Base-by-base conservation (phyloP, 2,329 filamentous ascomycete species). In the Nigrospora sphaerica region DNA sequence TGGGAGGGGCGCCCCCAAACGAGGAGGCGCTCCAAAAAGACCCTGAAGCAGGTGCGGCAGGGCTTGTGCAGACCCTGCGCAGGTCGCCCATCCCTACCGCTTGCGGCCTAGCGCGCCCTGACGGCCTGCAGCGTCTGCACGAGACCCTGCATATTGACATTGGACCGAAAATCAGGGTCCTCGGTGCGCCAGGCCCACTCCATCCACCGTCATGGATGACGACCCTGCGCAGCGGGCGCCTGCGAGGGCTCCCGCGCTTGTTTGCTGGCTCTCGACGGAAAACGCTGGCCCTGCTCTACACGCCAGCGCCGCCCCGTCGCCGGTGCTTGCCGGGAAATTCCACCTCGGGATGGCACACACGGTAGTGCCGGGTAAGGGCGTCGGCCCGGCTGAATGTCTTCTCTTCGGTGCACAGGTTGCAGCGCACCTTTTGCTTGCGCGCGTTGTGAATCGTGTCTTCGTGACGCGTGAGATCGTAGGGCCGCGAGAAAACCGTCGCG, bases 371-470 rank as follows among this genome's bases (percentile, higher is more conserved):
- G 13, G 92, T 97, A 41, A 97, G 75, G 1, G 93, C 93, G 70
- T 98, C 93, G 53, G 92, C 93, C 48, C 93, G 83, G 57, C 90
- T 95, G 62, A 98, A 98, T 0, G 89, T 95, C 77, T 97, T 97
- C 61, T 97, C 92, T 58, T 97, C 91, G 2, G 88, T 90, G 68
- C 93, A 98, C 41, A 95, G 71, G 52, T 91, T 83, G 67, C 93
- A 98, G 39, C 89, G 84, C 9, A 96, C 90, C 72, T 97, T 97
- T 65, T 91, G 84, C 74, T 96, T 96, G 58, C 88, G 83, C 1
- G 83, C 85, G 57, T 96, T 96, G 76, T 97, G 93, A 53, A 97
- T 97, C 0, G 93, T 97, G 55, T 96, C 92, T 65, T 98, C 93
- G 62, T 98, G 93, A 18, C 93, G 79, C 0, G 93, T 98, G 44